Evolutionary conservation across 2,329 filamentous ascomycete species (phyloP).

Genomic region (Mollisia scopiformis): DNA sequence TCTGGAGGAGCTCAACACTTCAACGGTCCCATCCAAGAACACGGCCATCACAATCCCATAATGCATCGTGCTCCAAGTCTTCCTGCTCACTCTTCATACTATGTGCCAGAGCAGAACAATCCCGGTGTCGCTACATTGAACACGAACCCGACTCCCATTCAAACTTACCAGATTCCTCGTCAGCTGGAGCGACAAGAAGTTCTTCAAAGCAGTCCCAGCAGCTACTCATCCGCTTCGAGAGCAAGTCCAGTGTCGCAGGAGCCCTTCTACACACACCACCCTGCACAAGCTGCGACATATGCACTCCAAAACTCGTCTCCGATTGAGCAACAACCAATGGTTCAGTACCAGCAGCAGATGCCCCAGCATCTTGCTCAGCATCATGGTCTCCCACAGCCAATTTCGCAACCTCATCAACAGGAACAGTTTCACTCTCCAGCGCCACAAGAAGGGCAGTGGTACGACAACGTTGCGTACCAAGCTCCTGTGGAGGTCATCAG

Average conservation of each 20-base stretch:
- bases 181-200: slow-evolving; percentile 47
- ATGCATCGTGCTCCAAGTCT: slow-evolving; percentile 35
- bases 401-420: slow-evolving; percentile 37
- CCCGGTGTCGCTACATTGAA: slow-evolving; percentile 65
- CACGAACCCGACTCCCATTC: slow-evolving; percentile 50
- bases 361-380: slow-evolving; percentile 29
- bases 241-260: slow-evolving; percentile 57
- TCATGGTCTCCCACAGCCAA: slow-evolving; percentile 32
- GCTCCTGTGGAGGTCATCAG: slow-evolving; percentile 58
- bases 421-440: slow-evolving; percentile 44
- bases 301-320: slow-evolving; percentile 51
- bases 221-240: slow-evolving; percentile 58
- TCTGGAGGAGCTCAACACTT: slow-evolving; percentile 46
- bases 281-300: slow-evolving; percentile 51
- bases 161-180: slow-evolving; percentile 48
- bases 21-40: slow-evolving; percentile 44
- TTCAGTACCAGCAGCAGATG: slow-evolving; percentile 37
- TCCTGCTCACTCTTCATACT: slow-evolving; percentile 41
- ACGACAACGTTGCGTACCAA: slow-evolving; percentile 54
- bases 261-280: slow-evolving; percentile 60
- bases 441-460: slow-evolving; percentile 56
- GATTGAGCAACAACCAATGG: slow-evolving; percentile 47
- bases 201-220: slow-evolving; percentile 60
- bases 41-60: slow-evolving; percentile 42
- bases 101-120: slow-evolving; percentile 64